Percentiles rank a stretch among this genome's conserved stretches.
Conservation (phyloP, 129 eudicot species). For the Helichrysum umbraculigerum region DNA sequence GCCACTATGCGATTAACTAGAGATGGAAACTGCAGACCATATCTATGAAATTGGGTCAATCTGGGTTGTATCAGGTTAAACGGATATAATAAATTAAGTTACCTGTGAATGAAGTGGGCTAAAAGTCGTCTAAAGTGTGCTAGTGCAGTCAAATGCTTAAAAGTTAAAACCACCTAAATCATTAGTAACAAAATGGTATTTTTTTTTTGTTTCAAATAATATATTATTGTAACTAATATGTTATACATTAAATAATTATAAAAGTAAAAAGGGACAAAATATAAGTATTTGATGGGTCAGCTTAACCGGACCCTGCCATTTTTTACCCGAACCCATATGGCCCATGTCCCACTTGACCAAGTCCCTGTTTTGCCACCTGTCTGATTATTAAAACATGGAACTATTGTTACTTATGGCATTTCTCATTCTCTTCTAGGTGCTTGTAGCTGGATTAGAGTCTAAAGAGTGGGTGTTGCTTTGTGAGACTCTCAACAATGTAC, state of each 20-base stretch:
- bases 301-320: neutral
- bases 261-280: neutral
- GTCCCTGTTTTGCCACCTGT: neutral
- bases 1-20: neutral
- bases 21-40: neutral
- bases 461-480: conserved; percentile 80
- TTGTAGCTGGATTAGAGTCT: conserved; percentile 61
- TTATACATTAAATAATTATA: neutral
- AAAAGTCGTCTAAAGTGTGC: neutral
- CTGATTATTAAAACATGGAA: neutral
- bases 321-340: neutral
- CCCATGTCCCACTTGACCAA: neutral
- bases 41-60: neutral
- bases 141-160: neutral
- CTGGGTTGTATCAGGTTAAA: neutral
- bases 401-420: neutral
- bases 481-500: conserved; percentile 71
- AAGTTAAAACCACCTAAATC: neutral
- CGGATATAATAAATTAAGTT: neutral
- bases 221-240: neutral
- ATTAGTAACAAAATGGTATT: no score
- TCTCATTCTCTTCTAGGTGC: conserved; percentile 45
- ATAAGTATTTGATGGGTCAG: neutral
- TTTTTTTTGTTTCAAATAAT: no score
- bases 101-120: neutral